Base-by-base conservation (phyloP, 2,329 filamentous ascomycete genomes). In the Xylariaceae sp. region DNA sequence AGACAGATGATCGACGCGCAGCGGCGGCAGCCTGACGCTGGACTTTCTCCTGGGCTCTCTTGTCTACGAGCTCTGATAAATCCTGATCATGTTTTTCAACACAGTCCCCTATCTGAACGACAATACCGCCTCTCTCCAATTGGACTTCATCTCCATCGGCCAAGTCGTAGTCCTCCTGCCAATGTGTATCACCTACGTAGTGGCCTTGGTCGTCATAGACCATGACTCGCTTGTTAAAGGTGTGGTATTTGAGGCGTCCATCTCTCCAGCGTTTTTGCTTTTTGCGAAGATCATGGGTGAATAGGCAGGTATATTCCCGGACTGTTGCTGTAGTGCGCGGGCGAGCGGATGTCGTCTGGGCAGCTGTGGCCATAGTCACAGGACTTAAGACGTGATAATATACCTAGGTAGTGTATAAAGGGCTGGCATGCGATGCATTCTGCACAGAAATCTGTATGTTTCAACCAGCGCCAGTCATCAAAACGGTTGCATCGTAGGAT, bases 261-360 rank as follows among this genome's bases (percentile, higher is more conserved):
- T 96, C 91, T 66, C 95, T 89, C 91, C 91, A 96, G 57, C 89
- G 79, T 70, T 96, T 96, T 63, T 89, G 85, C 73, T 96, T 96
- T 53, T 89, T 84, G 50, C 85, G 84, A 42, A 95, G 70, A 67
- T 96, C 91, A 67, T 89, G 84, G 1, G 91, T 95, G 71, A 89
- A 96, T 3, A 96, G 83, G 69, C 91, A 96, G 58, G 83, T 80
- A 70, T 87, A 95, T 66, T 95, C 90, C 66, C 88, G 76, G 40
- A 96, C 90, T 0, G 81, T 78, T 1, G 91, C 89, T 27, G 62
- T 66, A 46, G 59, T 67, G 35, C 54, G 51, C 11, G 60, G 45
- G 34, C 58, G 59, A 7, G 52, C 55, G 3, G 57, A 49, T 43
- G 55, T 53, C 35, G 58, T 59, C n/a, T 62, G 62, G 48, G 61